Evolutionary conservation across 2,329 filamentous ascomycete genomes (phyloP), one percentile per base, ranked within the genome.

Genomic region (Fusarium incarnatum): DNA sequence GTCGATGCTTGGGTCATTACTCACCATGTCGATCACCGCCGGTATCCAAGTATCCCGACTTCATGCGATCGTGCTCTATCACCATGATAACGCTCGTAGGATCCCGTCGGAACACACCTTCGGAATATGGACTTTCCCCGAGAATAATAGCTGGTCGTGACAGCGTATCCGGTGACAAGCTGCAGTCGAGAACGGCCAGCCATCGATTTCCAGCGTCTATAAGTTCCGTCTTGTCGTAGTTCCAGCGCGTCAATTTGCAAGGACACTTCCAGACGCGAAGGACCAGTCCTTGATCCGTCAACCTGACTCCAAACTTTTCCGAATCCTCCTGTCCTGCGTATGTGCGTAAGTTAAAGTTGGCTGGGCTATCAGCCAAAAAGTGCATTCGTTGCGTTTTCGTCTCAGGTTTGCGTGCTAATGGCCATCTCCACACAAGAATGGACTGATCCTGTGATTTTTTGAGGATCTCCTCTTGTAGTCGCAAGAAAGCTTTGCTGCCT

Each of bases 401-500:
- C 42, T 42, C 64, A 12, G 47, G 62, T 28, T 52, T 58, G 18
- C 60, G 68, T 16, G 64, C 62, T 37, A 68, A 47, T 30, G 73
- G 61, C 57, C 64, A 72, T 23, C 73, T 60, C 73, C 73, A 79
- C 8, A 75, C 75, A 13, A 82, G 78, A 3, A 82, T 67, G 8
- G 76, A 79, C 30, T 81, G 77, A 58, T 82, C 80, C 13, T 77
- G 72, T 0, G 77, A 73, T 18, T 53, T 63, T 58, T 76, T 77
- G 41, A 81, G 67, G 15, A 81, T 78, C 25, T 80, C 78, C 48
- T 80, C 72, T 57, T 81, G 78, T 3, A 81, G 64, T 25, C 79
- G 72, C 9, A 73, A 54, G 52, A 80, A 81, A 12, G 79, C 78
- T 41, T 67, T 75, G 30, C 27, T 52, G n/a, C 79, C 78, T 41